phyloP scores from a whole-genome alignment of 768 basidiomycete species.

The Suillus alpinus region DNA sequence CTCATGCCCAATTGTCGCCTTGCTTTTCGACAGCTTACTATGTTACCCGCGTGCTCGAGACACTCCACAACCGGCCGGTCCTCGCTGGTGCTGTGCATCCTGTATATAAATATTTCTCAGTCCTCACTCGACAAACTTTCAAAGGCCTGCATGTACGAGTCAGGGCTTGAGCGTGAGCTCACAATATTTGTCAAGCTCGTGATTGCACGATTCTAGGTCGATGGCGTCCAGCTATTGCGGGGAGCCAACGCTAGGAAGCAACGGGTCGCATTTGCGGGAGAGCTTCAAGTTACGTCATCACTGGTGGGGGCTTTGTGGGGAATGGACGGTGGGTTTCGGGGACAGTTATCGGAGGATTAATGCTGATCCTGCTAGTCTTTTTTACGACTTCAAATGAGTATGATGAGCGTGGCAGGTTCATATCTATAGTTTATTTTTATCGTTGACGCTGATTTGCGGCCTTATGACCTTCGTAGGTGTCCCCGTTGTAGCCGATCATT shows the following conservation, averaged over 20 bases:
- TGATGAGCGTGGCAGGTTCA: no score
- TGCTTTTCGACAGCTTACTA: constrained; percentile 47
- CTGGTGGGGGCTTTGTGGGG: background rate
- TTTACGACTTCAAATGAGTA: no score
- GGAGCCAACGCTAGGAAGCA: background rate
- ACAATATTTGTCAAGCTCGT: no score
- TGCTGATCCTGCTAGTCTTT: background rate
- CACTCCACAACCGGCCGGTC: constrained; percentile 35
- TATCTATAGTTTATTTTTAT: no score
- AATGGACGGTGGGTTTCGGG: no score
- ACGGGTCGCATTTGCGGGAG: background rate
- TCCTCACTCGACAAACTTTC: no score
- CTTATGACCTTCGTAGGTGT: no score
- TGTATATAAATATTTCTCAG: constrained; percentile 16
- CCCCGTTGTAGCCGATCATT: no score
- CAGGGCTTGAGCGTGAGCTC: background rate
- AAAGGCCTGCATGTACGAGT: no score
- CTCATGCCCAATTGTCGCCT: constrained; percentile 33
- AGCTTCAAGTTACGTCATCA: background rate
- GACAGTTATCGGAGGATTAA: background rate
- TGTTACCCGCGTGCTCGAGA: constrained; percentile 33
- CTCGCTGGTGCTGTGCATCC: constrained; percentile 42
- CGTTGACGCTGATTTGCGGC: no score
- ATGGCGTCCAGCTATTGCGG: background rate
- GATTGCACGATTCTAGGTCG: background rate